Conservation (phyloP, 371 early-diverging fungal species). For the Capillidium rhysosporum region DNA sequence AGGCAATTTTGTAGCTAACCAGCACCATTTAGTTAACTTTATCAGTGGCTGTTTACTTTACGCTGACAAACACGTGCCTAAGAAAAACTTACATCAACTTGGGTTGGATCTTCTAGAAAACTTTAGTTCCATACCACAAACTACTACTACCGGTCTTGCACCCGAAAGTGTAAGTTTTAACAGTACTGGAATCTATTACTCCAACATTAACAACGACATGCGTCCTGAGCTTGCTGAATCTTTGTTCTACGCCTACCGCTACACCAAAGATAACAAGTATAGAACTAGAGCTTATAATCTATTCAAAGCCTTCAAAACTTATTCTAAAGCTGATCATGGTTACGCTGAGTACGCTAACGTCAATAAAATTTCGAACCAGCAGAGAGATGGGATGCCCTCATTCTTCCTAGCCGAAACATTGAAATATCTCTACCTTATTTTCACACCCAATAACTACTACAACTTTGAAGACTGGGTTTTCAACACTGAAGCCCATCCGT, state of each 20-base stretch:
- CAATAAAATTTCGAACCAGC: background rate
- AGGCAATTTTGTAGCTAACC: background rate
- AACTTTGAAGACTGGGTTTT: constrained; percentile 55
- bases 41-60: constrained; percentile 47
- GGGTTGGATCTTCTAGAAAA: constrained; percentile 27
- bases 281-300: constrained; percentile 45
- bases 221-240: constrained; percentile 48
- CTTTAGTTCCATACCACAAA: constrained; percentile 36
- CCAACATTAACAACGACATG: constrained; percentile 2
- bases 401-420: constrained; percentile 82
- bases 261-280: constrained; percentile 49
- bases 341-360: background rate
- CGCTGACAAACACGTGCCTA: constrained; percentile 25
- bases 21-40: constrained; percentile 24
- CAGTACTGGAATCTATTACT: background rate
- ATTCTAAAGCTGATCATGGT: background rate
- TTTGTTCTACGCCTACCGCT: constrained; percentile 44
- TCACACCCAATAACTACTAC: constrained; percentile 29
- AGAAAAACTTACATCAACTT: constrained; percentile 20
- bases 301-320: background rate
- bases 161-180: constrained; percentile 25
- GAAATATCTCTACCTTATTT: constrained; percentile 83
- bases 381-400: constrained; percentile 70
- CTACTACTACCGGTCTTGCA: constrained; percentile 25
- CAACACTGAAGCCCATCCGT: constrained; percentile 76